A percentile compares a stretch with the other conserved stretches of the same genome.
These are phyloP conservation scores for Erodium chrysanthum DNA, from an alignment of 441 rosid genomes.

Conservation along the genomic window DNA sequence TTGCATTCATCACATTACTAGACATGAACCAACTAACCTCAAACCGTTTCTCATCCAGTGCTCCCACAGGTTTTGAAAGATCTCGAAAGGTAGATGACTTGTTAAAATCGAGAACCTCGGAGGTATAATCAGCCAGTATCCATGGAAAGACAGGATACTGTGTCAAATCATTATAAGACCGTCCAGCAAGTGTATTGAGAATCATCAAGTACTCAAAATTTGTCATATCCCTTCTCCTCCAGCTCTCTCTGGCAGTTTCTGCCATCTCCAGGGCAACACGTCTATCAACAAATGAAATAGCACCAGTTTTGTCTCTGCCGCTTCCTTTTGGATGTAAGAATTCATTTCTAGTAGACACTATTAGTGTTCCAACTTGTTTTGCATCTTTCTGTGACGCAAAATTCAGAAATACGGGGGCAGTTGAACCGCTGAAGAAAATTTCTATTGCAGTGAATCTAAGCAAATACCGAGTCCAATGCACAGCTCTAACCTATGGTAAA, in stretches of 20 bases:
- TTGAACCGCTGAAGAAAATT: constrained; percentile 71
- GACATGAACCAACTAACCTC: constrained; percentile 51
- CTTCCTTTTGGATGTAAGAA: constrained; percentile 70
- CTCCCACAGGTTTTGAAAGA: constrained; percentile 98
- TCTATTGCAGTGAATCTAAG: constrained; percentile 90
- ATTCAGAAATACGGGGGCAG: constrained; percentile 72
- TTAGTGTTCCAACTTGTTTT: constrained; percentile 74
- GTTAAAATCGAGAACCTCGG: constrained; percentile 87
- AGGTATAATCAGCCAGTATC: constrained; percentile 91
- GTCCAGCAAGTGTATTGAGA: constrained; percentile 90
- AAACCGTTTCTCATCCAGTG: constrained; percentile 78
- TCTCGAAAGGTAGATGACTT: constrained; percentile 92
- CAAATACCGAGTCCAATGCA: constrained; percentile 93
- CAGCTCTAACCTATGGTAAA: constrained; percentile 57
- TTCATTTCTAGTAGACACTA: constrained; percentile 88
- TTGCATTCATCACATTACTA: constrained; percentile 3
- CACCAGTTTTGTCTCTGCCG: constrained; percentile 70
- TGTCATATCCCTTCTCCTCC: constrained; percentile 95
- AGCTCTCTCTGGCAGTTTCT: constrained; percentile 87
- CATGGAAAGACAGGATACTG: constrained; percentile 99
- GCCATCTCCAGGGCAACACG: constrained; percentile 89
- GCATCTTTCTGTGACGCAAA: constrained; percentile 78
- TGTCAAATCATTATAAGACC: constrained; percentile 93
- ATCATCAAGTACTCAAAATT: constrained; percentile 94
- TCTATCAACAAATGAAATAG: constrained; percentile 78